Base-by-base conservation (phyloP, 129 eudicot genomes). In the Erigeron canadensis region DNA sequence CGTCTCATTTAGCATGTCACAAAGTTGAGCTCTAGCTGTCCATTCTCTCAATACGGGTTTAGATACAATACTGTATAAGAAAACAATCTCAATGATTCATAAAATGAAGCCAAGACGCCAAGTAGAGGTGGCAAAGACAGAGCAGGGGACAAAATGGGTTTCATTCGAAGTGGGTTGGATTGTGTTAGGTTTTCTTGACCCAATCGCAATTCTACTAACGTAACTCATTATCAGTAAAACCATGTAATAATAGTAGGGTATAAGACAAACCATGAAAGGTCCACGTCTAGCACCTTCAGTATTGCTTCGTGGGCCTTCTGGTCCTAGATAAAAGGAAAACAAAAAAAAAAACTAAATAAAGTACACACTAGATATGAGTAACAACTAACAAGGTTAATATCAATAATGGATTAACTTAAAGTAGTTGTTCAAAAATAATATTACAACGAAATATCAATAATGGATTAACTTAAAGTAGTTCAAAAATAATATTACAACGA, bases 231-330 rank as follows among this genome's bases (percentile, higher is more conserved):
- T 18, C n/a, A 10, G 62, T 4, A 37, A 61, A 54, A 16, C 5
- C 18, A 41, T 66, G 56, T 10, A 46, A 61, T 5, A 7, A 21
- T 69, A 77, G 12, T 50, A 21, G 18, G 47, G 57, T 56, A 61
- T 13, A 63, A 40, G 56, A 77, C 86, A 34, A 65, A 85, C 90
- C 87, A 57, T 17, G 77, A 70, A 63, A 82, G 82, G 43, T 84
- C 81, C 47, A 84, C 63, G 61, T 82, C 82, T 59, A 85, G 50
- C 75, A 85, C 90, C 71, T 80, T 82, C 74, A 82, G 58, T 57
- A 85, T 85, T 34, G 86, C 90, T 77, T 85, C 87, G 46, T 85
- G 87, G 69, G 87, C 90, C 75, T 80, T 85, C 61, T 85, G 90
- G 73, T 82, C 90, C 90, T 85, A 78, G 21, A 60, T 42, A 34